Evolutionary conservation across 768 basidiomycete genomes (phyloP).

Genomic region (Mycena galopus): DNA sequence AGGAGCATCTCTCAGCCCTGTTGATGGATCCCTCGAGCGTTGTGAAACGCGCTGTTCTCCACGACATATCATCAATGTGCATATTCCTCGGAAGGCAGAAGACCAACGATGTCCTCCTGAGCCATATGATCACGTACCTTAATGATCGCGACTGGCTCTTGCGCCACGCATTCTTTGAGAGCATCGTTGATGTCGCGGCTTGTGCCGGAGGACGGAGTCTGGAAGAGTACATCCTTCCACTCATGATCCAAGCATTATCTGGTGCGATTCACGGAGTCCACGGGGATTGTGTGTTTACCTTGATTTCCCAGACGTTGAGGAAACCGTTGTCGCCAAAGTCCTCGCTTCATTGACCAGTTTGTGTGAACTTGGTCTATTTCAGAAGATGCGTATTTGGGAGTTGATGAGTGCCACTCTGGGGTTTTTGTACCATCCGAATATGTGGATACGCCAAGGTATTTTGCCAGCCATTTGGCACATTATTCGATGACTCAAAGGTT

Average conservation of each 20-base stretch:
- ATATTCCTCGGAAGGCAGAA: slow-evolving; percentile 93
- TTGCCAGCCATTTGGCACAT: not conserved
- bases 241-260: slow-evolving; percentile 95
- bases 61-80: slow-evolving; percentile 89
- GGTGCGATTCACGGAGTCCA: slow-evolving; percentile 61
- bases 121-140: slow-evolving; percentile 88
- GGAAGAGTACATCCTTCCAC: slow-evolving; percentile 96
- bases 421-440: slow-evolving; percentile 94
- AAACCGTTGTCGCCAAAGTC: slow-evolving; percentile 93
- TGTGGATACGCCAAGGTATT: slow-evolving; percentile 95
- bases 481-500: slow-evolving; percentile 9
- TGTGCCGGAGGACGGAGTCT: slow-evolving; percentile 92
- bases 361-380: slow-evolving; percentile 90
- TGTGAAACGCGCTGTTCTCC: slow-evolving; percentile 91
- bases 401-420: slow-evolving; percentile 89
- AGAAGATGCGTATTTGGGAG: slow-evolving; percentile 98
- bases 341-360: slow-evolving; percentile 89
- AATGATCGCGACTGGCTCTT: slow-evolving; percentile 95
- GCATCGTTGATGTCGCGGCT: slow-evolving; percentile 94
- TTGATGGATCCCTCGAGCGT: slow-evolving; percentile 91
- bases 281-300: not conserved
- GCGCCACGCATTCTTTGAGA: slow-evolving; percentile 93
- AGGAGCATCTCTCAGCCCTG: slow-evolving; percentile 88
- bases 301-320: slow-evolving; percentile 83
- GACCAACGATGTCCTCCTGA: slow-evolving; percentile 95